Base-by-base conservation (phyloP, 768 basidiomycete species). In the Auricularia sp. region DNA sequence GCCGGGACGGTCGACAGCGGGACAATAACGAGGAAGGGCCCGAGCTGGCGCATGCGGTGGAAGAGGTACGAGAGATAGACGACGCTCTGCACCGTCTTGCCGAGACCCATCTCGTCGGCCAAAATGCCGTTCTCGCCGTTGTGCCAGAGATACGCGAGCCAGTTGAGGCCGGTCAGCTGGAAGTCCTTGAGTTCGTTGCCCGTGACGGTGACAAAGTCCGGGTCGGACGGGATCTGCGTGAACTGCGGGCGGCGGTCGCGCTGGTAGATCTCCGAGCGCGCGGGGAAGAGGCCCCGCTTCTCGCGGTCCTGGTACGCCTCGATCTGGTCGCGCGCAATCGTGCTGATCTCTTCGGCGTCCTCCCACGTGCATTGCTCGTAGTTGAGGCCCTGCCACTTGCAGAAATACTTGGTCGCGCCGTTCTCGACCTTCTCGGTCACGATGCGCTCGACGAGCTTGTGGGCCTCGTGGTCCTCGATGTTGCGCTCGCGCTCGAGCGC, bases 81-180 rank as follows among this genome's bases (percentile, higher is more conserved):
- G 11, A 98, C 96, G 0, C 95, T 95, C 80, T 99, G 97, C 6
- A 99, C 95, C 21, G 91, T 93, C 90, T 99, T 99, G 63, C 97
- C 97, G 33, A 99, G 88, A 73, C 97, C 97, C 97, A 98, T 99
- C 82, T 99, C 97, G 71, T 99, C 97, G 0, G 97, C 97, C 42
- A 99, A 78, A 65, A 99, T 97, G 21, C 97, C 97, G 72, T 98
- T 98, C 70, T 96, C 90, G 8, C 91, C 91, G 69, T 92, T 86
- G 68, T 84, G 87, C 97, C 97, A 98, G 16, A 95, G 79, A 75
- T 96, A 98, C 3, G 92, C 89, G n/a, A 99, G 81, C 97, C 97
- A 99, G 72, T 99, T 99, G 67, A 99, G 81, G 29, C 97, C 97
- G 2, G 93, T 97, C 47, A 98, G 80, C 78, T 99, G 97, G 79